Conservation (phyloP, 495 filamentous ascomycete species). For the Tuber magnatum region DNA sequence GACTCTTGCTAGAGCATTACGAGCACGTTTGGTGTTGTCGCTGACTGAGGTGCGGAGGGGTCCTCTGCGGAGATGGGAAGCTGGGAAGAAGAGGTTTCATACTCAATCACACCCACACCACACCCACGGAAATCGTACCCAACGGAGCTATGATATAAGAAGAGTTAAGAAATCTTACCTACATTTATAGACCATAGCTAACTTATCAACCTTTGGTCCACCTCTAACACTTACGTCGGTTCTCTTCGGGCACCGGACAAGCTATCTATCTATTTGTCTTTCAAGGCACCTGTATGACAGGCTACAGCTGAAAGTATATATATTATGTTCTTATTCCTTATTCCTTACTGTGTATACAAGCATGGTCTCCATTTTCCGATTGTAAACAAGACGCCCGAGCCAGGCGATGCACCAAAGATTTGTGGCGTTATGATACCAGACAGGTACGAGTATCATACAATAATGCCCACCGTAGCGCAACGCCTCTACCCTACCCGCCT, state of each 20-base stretch:
- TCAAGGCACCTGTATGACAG: too few relatives aligned
- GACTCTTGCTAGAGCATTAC: background rate
- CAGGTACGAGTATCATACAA: too few relatives aligned
- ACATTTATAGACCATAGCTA: background rate
- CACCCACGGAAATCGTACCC: background rate
- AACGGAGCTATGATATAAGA: background rate
- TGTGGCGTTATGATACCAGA: too few relatives aligned
- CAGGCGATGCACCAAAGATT: background rate
- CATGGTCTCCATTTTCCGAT: background rate
- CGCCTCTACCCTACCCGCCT: background rate
- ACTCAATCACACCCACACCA: background rate
- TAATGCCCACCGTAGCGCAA: too few relatives aligned
- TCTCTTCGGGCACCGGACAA: background rate
- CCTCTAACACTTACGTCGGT: background rate
- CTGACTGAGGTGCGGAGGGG: background rate
- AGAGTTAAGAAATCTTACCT: background rate
- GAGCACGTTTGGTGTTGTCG: background rate
- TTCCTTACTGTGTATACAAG: background rate
- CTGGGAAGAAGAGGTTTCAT: conserved; percentile 1
- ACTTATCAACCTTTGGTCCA: background rate
- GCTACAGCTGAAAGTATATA: too few relatives aligned
- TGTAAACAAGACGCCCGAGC: background rate
- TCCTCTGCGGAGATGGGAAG: background rate
- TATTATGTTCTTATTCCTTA: background rate
- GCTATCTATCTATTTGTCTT: background rate